Conservation (phyloP, 2,329 filamentous ascomycete species). For the Alternaria sp. region DNA sequence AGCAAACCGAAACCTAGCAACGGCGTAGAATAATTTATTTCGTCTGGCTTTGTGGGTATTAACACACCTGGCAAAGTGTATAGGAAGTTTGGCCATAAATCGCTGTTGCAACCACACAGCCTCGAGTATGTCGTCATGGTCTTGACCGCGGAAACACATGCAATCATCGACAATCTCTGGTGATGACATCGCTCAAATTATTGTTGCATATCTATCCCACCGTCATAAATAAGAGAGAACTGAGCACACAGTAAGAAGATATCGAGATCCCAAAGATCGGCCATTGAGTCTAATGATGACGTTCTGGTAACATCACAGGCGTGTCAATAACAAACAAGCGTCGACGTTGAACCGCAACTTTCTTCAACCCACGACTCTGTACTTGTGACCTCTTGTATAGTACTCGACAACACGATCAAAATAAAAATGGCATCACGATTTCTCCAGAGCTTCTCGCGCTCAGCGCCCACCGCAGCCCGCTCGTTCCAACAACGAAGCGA, state of each 20-base stretch:
- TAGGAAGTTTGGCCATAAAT: background rate
- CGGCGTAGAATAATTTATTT: background rate
- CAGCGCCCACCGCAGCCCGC: slow-evolving; percentile 3
- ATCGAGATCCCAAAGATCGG: background rate
- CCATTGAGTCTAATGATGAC: slow-evolving; percentile 13
- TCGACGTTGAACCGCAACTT: background rate
- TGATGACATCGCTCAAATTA: rapidly evolving
- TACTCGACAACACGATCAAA: background rate
- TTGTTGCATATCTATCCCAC: background rate
- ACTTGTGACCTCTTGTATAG: rapidly evolving
- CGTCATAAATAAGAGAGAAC: background rate
- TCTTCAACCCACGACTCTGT: background rate
- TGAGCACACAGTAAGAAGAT: background rate
- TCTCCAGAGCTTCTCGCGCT: slow-evolving; percentile 15
- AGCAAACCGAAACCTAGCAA: too few relatives aligned
- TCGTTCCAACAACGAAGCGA: slow-evolving; percentile 15
- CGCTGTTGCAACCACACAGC: background rate
- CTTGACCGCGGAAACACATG: background rate
- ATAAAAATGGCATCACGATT: slow-evolving; percentile 15
- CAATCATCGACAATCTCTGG: background rate
- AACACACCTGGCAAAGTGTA: background rate
- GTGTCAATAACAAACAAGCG: slow-evolving; percentile 10
- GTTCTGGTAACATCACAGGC: slow-evolving; percentile 13
- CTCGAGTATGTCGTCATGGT: background rate
- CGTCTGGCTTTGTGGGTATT: background rate